Evolutionary conservation across 805 yeast genomes (phyloP), one percentile per base, ranked within the genome.

Genomic region (Pichia membranifaciens): DNA sequence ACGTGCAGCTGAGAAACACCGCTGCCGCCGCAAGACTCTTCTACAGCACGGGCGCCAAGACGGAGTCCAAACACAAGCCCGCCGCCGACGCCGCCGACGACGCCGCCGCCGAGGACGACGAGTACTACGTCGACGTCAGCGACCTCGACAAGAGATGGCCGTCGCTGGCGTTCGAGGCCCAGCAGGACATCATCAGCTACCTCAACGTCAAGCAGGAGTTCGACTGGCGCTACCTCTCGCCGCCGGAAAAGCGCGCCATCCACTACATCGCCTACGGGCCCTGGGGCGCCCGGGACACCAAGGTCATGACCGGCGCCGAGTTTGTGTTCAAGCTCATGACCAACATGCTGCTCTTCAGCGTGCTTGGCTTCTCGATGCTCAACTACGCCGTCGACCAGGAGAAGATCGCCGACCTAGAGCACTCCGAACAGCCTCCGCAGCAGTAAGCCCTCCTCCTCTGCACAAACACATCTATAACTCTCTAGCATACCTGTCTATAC

Each of bases 181-280:
- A 67, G 47, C 61, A 58, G 37, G 69, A 67, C 44, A 55, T 68
- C 33, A 61, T 67, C 23, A 67, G 64, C 41, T 65, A 65, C 47
- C 53, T 69, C 23, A 58, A 60, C 28, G 64, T 64, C n/a, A 62
- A 62, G 45, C 72, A 69, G 51, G 63, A 63, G 48, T 62, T 64
- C 44, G 62, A 60, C 13, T 69, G 74, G 74, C 54, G 54, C 29
- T 59, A 58, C 44, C 67, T 79, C 53, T 67, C 72, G 28, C 45
- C 58, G 17, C 80, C 75, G 51, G 83, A 79, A 60, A 79, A 78
- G 68, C 71, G 68, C 58, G 82, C 83, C 21, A 76, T 78, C 20
- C 76, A 75, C 61, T 78, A 71, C 62, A 73, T 79, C 48, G 73
- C 81, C 20, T 79, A 76, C 55, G 84, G 84, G 21, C 71, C 69